A percentile compares a stretch with the other conserved stretches of the same genome.
phyloP scores from a whole-genome alignment of 192 early-diverging fungal species.

The Bifiguratus adelaidae region DNA sequence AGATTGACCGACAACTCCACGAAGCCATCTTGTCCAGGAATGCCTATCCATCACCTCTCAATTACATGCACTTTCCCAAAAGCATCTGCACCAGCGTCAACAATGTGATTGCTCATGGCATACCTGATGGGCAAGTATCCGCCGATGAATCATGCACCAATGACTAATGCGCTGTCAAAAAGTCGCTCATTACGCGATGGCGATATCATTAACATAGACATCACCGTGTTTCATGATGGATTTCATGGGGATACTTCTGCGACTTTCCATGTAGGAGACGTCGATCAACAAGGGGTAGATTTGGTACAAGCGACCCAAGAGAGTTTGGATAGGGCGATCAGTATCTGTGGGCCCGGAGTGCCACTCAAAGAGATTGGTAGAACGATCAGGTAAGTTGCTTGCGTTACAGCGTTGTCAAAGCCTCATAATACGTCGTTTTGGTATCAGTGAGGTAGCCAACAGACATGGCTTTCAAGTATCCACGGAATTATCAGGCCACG shows the following conservation, averaged over 20 bases:
- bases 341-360: slow-evolving; percentile 63
- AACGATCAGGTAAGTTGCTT: slow-evolving; percentile 35
- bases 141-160: background rate
- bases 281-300: slow-evolving; percentile 39
- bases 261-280: slow-evolving; percentile 51
- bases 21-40: slow-evolving; percentile 30
- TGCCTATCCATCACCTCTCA: slow-evolving; percentile 72
- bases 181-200: slow-evolving; percentile 48
- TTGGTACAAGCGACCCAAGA: slow-evolving; percentile 48
- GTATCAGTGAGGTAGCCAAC: slow-evolving; percentile 23
- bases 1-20: slow-evolving; percentile 40
- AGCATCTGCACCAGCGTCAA: slow-evolving; percentile 75
- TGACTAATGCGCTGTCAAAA: background rate
- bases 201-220: slow-evolving; percentile 72
- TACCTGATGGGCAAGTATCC: slow-evolving; percentile 32
- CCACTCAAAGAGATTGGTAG: slow-evolving; percentile 56
- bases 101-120: slow-evolving; percentile 79
- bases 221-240: slow-evolving; percentile 57
- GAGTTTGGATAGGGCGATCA: slow-evolving; percentile 46
- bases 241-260: slow-evolving; percentile 67
- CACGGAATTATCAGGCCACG: slow-evolving; percentile 76
- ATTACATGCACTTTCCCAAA: slow-evolving; percentile 65
- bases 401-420: background rate
- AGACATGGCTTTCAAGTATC: slow-evolving; percentile 49
- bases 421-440: background rate